Evolutionary conservation across 192 early-diverging fungal genomes (phyloP), one percentile per base, ranked within the genome.

Genomic region (Podila epicladia): DNA sequence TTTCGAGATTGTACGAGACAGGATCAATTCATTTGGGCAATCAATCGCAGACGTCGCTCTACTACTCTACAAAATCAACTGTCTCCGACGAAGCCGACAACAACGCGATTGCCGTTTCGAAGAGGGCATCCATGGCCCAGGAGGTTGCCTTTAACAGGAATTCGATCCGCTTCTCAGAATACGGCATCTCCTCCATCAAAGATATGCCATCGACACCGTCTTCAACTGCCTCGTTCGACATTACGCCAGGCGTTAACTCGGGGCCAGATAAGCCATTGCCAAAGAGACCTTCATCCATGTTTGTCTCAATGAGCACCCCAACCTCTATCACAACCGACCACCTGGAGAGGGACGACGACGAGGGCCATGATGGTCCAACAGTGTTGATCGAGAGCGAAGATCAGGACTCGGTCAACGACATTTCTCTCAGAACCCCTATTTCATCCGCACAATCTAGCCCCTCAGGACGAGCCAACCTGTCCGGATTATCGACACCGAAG

Each of bases 41-140:
- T 48, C 70, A 72, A 15, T 72, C 70, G 5, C 70, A 72, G 24
- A 72, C 70, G 0, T 70, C 68, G 2, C 48, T 70, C 15, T 70
- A 70, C 41, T 70, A 50, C 60, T 70, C 68, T 8, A 62, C 68
- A 26, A 60, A 62, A 35, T 70, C 68, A 1, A 61, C 19, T 11
- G 35, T 70, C 31, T 62, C 68, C 2, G 68, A 60, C 7, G 68
- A 70, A 13, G 31, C 35, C 13, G 68, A 48, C 29, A 57, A 67
- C 17, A 55, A 55, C 24, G 53, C 53, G 5, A 55, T 55, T 17
- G 53, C 53, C 9, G 53, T 9, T 9, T 55, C 53, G 22, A 55
- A 55, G 24, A n/a, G 53, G n/a, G 53, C 53, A 55, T 55, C 53
- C 22, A 55, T 55, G 45, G 45, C 32, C 4, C 68, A 51, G 59